Conservation (phyloP, 2,329 filamentous ascomycete species). For the Alternaria infectoria region DNA sequence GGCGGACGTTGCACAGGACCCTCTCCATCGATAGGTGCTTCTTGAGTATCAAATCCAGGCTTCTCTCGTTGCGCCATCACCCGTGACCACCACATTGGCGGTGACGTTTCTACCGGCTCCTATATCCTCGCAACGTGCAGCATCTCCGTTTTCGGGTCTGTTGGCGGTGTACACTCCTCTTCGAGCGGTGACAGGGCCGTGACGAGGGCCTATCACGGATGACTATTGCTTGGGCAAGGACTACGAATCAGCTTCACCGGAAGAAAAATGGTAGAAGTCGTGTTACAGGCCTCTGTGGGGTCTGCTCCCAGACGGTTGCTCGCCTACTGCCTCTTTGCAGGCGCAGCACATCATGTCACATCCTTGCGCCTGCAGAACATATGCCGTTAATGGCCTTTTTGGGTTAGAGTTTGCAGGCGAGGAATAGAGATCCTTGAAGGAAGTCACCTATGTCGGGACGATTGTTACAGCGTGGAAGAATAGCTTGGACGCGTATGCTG, state of each 20-base stretch:
- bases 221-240: conserved; percentile 8
- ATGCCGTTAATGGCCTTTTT: conserved; percentile 6
- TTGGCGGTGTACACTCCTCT: conserved; percentile 21
- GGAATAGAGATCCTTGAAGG: not conserved
- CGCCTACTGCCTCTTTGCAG: conserved; percentile 22
- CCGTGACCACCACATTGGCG: conserved; percentile 11
- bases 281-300: conserved; percentile 28
- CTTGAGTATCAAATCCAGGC: not conserved
- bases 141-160: not conserved
- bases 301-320: conserved; percentile 20
- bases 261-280: conserved; percentile 24
- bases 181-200: conserved; percentile 23
- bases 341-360: conserved; percentile 17
- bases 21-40: conserved; percentile 4
- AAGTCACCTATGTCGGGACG: conserved; percentile 8
- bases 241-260: conserved; percentile 33
- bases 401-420: conserved; percentile 29
- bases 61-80: conserved; percentile 3
- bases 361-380: conserved; percentile 5
- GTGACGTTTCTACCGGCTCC: conserved; percentile 13
- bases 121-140: not conserved
- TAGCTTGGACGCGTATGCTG: not conserved
- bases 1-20: conserved; percentile 5
- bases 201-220: conserved; percentile 18
- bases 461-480: not conserved